A percentile compares a stretch with the other conserved stretches of the same genome.
Evolutionary conservation across 441 rosid species (phyloP).

Genomic region (Brassica balearica): DNA sequence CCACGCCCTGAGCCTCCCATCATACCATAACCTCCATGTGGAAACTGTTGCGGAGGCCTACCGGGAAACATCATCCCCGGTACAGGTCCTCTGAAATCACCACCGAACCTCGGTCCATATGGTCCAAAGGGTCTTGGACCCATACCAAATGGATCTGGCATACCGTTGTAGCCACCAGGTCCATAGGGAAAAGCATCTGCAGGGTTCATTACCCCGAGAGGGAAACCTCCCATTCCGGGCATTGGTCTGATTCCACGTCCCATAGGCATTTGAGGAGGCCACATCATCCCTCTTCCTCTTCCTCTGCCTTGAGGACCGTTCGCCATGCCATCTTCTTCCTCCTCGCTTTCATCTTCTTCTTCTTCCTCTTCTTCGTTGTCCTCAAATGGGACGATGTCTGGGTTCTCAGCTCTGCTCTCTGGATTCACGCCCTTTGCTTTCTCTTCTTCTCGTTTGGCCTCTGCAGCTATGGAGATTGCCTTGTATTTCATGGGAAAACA

Average conservation of each 20-base stretch:
- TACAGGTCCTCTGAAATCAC: constrained; percentile 81
- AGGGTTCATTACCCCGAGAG: constrained; percentile 84
- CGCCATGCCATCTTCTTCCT: constrained; percentile 59
- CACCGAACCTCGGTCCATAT: constrained; percentile 88
- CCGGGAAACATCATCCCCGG: constrained; percentile 97
- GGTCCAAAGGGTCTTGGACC: constrained; percentile 83
- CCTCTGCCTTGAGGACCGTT: constrained; percentile 81
- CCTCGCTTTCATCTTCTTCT: constrained; percentile 95
- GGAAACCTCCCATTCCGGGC: constrained; percentile 87
- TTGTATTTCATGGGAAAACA: constrained; percentile 46
- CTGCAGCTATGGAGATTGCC: constrained; percentile 92
- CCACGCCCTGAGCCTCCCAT: constrained; percentile 92
- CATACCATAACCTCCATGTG: constrained; percentile 82
- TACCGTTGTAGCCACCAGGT: constrained; percentile 65
- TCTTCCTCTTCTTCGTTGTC: constrained; percentile 99
- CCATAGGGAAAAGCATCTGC: constrained; percentile 86
- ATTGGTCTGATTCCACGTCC: constrained; percentile 85
- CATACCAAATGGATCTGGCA: constrained; percentile 87
- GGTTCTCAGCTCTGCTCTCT: constrained; percentile 78
- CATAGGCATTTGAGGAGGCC: constrained; percentile 91
- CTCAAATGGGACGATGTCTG: constrained; percentile 96
- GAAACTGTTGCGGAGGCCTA: constrained; percentile 92
- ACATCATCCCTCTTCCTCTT: constrained; percentile 93
- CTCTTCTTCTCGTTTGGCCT: constrained; percentile 95
- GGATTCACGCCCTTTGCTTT: constrained; percentile 93